These are phyloP conservation scores for Purshia tridentata DNA, from an alignment of 306 rosid genomes.

Conservation along the genomic window DNA sequence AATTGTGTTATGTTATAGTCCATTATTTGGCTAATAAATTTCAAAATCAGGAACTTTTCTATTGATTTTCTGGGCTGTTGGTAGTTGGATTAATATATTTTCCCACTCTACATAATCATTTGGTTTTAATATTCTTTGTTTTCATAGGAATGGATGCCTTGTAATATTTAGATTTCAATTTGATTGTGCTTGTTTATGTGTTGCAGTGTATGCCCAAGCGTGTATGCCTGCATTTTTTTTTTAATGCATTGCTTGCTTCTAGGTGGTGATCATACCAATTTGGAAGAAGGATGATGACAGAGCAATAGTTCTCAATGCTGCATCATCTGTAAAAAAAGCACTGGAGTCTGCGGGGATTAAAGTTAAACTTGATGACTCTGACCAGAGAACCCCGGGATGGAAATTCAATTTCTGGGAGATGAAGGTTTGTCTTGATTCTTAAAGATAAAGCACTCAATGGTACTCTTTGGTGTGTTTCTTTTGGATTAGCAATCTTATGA, in stretches of 20 bases:
- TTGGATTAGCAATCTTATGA: not conserved
- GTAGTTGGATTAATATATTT: not conserved
- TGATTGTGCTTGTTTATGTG: not conserved
- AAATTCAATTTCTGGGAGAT: conserved; percentile 98
- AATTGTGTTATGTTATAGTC: not conserved
- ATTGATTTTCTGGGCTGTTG: not conserved
- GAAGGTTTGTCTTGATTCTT: conserved; percentile 60
- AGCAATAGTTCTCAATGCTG: conserved; percentile 59
- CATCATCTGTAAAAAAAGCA: conserved; percentile 53
- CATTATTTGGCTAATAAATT: not conserved
- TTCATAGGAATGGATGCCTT: not conserved
- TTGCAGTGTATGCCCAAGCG: not conserved
- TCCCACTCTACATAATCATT: not conserved
- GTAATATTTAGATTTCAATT: not conserved
- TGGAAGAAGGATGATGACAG: conserved; percentile 90
- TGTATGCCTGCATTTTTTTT: not conserved
- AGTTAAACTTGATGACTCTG: conserved; percentile 81
- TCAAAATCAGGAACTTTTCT: not conserved
- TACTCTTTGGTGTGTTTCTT: conserved; percentile 13
- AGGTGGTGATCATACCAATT: conserved; percentile 90
- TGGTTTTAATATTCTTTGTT: not conserved
- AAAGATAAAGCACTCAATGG: not conserved
- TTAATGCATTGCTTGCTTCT: conserved; percentile 21
- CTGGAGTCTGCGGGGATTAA: conserved; percentile 64
- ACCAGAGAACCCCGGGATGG: conserved; percentile 95